A percentile compares a stretch with the other conserved stretches of the same genome.
Evolutionary conservation across 179 eudicot genomes (phyloP).

Genomic region (Carnegiea gigantea): DNA sequence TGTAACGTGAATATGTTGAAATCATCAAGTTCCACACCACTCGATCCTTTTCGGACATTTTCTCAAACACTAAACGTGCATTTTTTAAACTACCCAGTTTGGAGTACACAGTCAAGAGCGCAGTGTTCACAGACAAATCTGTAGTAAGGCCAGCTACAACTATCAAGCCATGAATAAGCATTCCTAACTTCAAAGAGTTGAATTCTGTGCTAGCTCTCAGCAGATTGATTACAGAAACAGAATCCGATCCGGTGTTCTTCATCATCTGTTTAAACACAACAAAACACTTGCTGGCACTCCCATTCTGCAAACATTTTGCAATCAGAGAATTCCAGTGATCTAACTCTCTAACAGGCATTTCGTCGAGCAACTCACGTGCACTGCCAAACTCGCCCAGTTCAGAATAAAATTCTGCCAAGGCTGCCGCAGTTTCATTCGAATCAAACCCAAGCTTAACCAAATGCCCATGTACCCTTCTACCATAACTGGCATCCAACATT

Average conservation of each 20-base stretch:
- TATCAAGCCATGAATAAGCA: constrained; percentile 27
- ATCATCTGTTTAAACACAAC: constrained; percentile 27
- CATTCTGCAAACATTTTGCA: constrained; percentile 22
- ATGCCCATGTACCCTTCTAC: constrained; percentile 30
- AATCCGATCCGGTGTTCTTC: constrained; percentile 22
- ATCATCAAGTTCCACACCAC: constrained; percentile 47
- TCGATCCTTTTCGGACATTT: constrained; percentile 34
- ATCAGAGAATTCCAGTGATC: constrained; percentile 29
- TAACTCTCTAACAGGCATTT: constrained; percentile 24
- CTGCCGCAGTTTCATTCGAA: constrained; percentile 10
- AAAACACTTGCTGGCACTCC: constrained; percentile 17
- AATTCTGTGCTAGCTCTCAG: constrained; percentile 35
- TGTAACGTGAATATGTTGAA: constrained; percentile 31
- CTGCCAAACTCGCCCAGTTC: constrained; percentile 12
- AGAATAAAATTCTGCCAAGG: constrained; percentile 29
- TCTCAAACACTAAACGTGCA: constrained; percentile 34
- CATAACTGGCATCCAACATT: constrained; percentile 18
- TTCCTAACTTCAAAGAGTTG: constrained; percentile 31
- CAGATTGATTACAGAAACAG: constrained; percentile 31
- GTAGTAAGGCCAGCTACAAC: constrained; percentile 28
- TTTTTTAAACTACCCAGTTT: constrained; percentile 26
- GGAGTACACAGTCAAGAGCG: constrained; percentile 39
- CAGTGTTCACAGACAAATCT: constrained; percentile 35
- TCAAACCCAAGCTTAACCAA: constrained; percentile 37
- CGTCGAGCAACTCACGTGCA: constrained; percentile 27